These are phyloP conservation scores for Diaporthe ilicicola DNA, from an alignment of 2,329 filamentous ascomycete genomes.

Conservation along the genomic window DNA sequence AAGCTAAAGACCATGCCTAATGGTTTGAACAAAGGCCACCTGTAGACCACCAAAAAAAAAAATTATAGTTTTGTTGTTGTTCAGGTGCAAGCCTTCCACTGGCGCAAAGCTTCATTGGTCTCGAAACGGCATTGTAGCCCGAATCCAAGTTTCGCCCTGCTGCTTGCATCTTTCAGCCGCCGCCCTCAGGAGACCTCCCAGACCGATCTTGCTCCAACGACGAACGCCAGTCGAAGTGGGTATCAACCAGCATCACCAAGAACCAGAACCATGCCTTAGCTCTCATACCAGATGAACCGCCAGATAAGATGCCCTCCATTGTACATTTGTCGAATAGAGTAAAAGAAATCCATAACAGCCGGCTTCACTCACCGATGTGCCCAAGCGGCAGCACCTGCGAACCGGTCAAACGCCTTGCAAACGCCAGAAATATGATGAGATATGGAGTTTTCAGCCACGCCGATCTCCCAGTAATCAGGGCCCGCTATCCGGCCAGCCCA, in stretches of 20 bases:
- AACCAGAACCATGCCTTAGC: conserved; percentile 27
- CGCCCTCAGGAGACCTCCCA: conserved; percentile 7
- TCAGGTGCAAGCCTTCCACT: conserved; percentile 17
- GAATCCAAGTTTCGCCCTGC: not conserved
- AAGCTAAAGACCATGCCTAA: conserved; percentile 31
- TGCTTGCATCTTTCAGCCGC: not conserved
- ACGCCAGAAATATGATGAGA: conserved; percentile 24
- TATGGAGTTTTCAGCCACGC: conserved; percentile 1
- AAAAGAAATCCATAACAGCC: conserved; percentile 28
- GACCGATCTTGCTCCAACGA: conserved; percentile 25
- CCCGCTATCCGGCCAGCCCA: conserved; percentile 30
- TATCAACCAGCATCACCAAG: conserved; percentile 30
- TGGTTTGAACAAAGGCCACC: conserved; percentile 25
- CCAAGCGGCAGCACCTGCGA: conserved; percentile 11
- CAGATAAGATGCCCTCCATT: conserved; percentile 20
- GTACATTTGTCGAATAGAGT: conserved; percentile 30
- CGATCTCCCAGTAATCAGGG: conserved; percentile 18
- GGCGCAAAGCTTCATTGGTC: not conserved
- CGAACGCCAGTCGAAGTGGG: conserved; percentile 30
- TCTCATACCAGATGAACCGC: conserved; percentile 30
- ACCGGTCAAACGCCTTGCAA: conserved; percentile 25
- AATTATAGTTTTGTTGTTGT: conserved; percentile 27
- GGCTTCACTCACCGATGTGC: not conserved
- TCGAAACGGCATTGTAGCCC: not conserved
- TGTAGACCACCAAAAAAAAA: conserved; percentile 25